Evolutionary conservation across 1,139 yeast species (phyloP).

Genomic region (Saccharomyces pastorianus): DNA sequence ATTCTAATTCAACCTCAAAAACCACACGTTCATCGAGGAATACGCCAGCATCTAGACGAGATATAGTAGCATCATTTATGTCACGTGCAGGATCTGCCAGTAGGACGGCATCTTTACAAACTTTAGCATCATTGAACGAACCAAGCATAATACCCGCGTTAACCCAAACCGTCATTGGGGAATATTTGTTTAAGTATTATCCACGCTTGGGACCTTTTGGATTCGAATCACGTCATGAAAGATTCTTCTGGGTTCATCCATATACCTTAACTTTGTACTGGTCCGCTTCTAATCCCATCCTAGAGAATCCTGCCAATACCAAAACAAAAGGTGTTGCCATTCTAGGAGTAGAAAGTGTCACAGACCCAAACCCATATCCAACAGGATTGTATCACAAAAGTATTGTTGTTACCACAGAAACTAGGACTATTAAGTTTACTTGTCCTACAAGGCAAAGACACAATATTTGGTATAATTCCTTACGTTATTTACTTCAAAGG

Average conservation of each 20-base stretch:
- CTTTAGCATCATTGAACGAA: constrained; percentile 58
- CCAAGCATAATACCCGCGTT: constrained; percentile 76
- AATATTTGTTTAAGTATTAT: constrained; percentile 78
- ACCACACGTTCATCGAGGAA: constrained; percentile 1
- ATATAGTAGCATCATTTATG: background rate
- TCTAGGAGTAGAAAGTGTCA: constrained; percentile 66
- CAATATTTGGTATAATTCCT: constrained; percentile 83
- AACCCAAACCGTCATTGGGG: constrained; percentile 91
- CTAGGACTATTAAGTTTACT: constrained; percentile 65
- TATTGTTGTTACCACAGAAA: constrained; percentile 65
- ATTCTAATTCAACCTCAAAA: background rate
- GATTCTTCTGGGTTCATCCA: constrained; percentile 96
- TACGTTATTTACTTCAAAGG: constrained; percentile 66
- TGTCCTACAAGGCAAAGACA: constrained; percentile 86
- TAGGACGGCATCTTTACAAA: constrained; percentile 1
- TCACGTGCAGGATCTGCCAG: constrained; percentile 2
- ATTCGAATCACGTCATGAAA: constrained; percentile 75
- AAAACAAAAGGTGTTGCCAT: constrained; percentile 79
- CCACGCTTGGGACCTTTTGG: constrained; percentile 69
- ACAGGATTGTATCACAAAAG: constrained; percentile 85
- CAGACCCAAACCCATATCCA: constrained; percentile 82
- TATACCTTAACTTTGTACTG: constrained; percentile 85
- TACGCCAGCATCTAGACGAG: background rate
- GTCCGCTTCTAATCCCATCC: constrained; percentile 76
- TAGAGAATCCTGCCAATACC: constrained; percentile 52